Conservation (phyloP, 169 alveolate genomes). For the Eimeria sp. region DNA sequence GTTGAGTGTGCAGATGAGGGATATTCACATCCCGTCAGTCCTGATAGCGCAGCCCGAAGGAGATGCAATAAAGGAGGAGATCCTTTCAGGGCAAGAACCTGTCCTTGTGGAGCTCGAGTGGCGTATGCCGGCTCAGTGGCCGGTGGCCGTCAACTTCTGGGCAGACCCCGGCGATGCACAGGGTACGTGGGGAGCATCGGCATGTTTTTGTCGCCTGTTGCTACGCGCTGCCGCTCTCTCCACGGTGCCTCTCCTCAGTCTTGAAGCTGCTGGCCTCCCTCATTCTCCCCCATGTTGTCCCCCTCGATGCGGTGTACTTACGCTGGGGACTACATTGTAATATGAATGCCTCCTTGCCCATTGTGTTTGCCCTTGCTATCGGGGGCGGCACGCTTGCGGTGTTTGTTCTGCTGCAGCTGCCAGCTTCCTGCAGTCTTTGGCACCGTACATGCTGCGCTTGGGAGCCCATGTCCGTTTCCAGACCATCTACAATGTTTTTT, state of each 20-base stretch:
- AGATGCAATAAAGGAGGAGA: slow-evolving; percentile 15
- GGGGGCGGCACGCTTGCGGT: background rate
- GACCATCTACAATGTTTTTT: slow-evolving; percentile 58
- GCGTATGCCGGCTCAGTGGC: slow-evolving; percentile 78
- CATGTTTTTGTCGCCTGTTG: background rate
- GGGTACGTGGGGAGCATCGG: slow-evolving; percentile 1
- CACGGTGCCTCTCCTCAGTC: background rate
- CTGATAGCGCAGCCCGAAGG: slow-evolving; percentile 78
- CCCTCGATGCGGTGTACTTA: background rate
- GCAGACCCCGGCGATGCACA: slow-evolving; percentile 73
- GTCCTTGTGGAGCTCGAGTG: slow-evolving; percentile 77
- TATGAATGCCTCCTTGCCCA: background rate
- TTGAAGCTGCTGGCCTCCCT: background rate
- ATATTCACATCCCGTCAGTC: slow-evolving; percentile 72
- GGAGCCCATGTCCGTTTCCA: slow-evolving; percentile 72
- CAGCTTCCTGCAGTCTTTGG: slow-evolving; percentile 68
- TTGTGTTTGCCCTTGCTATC: background rate
- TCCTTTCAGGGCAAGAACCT: slow-evolving; percentile 31
- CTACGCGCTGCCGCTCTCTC: background rate
- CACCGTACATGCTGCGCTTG: slow-evolving; percentile 70
- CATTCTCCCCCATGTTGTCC: background rate
- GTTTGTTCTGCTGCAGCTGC: slow-evolving; percentile 44
- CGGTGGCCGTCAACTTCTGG: slow-evolving; percentile 79
- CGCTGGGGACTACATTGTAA: background rate
- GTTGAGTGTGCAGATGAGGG: slow-evolving; percentile 7